Conservation (phyloP, 2,329 filamentous ascomycete species). For the Coniella vitis region DNA sequence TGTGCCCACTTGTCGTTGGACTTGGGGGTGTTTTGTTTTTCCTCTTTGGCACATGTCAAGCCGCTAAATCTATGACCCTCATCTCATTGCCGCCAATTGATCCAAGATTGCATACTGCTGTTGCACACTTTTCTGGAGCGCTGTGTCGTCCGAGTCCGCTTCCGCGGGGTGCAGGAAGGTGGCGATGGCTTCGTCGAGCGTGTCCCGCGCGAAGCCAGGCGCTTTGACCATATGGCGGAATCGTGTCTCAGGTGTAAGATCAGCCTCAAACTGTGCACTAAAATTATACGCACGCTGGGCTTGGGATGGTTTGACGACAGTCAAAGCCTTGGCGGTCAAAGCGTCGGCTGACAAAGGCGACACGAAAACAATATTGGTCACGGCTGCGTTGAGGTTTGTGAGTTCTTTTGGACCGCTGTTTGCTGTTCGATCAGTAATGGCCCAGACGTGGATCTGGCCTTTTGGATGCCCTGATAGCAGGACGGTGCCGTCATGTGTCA, state of each 20-base stretch:
- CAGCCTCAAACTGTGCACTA: constrained; percentile 53
- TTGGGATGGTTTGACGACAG: constrained; percentile 75
- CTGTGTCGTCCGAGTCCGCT: constrained; percentile 27
- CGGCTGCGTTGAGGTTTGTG: constrained; percentile 67
- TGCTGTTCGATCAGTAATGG: constrained; percentile 49
- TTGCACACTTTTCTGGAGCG: constrained; percentile 29
- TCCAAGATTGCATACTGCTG: constrained; percentile 34
- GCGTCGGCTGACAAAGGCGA: constrained; percentile 44
- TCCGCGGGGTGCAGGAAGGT: constrained; percentile 33
- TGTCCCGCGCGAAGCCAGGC: constrained; percentile 39
- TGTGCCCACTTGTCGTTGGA: neutral
- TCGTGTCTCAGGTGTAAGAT: constrained; percentile 32
- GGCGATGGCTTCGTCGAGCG: constrained; percentile 44
- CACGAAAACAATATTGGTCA: constrained; percentile 75
- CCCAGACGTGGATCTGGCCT: constrained; percentile 77
- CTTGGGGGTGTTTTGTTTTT: neutral
- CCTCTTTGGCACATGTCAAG: constrained; percentile 19
- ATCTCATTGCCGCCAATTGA: constrained; percentile 17
- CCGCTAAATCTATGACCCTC: constrained; percentile 20
- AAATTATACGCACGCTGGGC: constrained; percentile 59
- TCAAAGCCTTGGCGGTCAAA: constrained; percentile 42
- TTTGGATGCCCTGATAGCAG: constrained; percentile 75
- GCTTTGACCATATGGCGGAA: constrained; percentile 39
- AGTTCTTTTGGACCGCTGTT: constrained; percentile 61
- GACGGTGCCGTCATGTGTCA: constrained; percentile 77